Evolutionary conservation across 306 rosid genomes (phyloP).

Genomic region (Pyrus bretschneideri): DNA sequence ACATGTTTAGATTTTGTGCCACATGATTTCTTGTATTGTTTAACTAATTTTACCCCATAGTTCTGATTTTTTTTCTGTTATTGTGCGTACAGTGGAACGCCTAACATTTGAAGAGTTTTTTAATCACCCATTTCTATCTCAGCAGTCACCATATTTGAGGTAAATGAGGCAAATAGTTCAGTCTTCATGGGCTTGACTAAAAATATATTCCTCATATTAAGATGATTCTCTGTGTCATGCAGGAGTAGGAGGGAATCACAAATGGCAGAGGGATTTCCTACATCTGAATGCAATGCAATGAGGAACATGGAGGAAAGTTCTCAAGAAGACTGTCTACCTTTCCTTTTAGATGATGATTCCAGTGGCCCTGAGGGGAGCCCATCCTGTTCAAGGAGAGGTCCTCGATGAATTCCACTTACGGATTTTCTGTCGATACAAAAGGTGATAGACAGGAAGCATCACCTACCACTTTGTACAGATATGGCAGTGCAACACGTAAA

Average conservation of each 20-base stretch:
- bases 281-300: conserved; percentile 37
- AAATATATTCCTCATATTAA: conserved; percentile 10
- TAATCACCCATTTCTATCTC: conserved; percentile 68
- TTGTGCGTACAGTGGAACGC: conserved; percentile 74
- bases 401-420: conserved; percentile 69
- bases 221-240: conserved; percentile 22
- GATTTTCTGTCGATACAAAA: conserved; percentile 60
- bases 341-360: conserved; percentile 74
- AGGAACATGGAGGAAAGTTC: conserved; percentile 52
- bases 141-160: conserved; percentile 54
- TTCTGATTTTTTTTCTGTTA: conserved; percentile 9
- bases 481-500: conserved; percentile 32
- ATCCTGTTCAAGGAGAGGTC: conserved; percentile 49
- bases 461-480: conserved; percentile 35
- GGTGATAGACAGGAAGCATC: conserved; percentile 42
- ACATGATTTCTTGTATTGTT: background rate
- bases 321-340: conserved; percentile 90
- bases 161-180: conserved; percentile 17
- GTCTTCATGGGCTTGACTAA: conserved; percentile 11
- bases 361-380: conserved; percentile 80
- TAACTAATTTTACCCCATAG: background rate
- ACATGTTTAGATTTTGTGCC: background rate
- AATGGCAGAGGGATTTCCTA: conserved; percentile 43
- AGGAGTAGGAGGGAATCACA: conserved; percentile 52
- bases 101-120: conserved; percentile 92